Evolutionary conservation across 164 flowering plant genomes (phyloP).

Genomic region (Piper longum): DNA sequence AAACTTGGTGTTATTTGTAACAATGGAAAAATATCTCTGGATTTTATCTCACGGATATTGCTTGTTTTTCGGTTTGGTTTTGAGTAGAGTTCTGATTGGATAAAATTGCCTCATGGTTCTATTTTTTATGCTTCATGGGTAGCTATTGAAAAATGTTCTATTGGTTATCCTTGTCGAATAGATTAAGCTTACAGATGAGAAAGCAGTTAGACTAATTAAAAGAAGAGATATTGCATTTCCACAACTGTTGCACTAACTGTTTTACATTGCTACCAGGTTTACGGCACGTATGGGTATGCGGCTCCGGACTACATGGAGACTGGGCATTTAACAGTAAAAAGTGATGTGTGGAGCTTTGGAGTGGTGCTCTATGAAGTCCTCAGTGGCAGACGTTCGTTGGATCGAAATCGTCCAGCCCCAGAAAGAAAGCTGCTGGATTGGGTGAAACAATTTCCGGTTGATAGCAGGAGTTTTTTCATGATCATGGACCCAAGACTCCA

Average conservation of each 20-base stretch:
- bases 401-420: conserved; percentile 44
- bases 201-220: too few relatives aligned
- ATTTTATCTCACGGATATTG: too few relatives aligned
- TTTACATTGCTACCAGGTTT: conserved; percentile 31
- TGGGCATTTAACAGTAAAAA: conserved; percentile 57
- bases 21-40: too few relatives aligned
- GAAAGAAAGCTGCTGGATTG: conserved; percentile 85
- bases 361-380: conserved; percentile 84
- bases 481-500: conserved; percentile 63
- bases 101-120: too few relatives aligned
- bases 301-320: conserved; percentile 89
- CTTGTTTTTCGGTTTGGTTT: too few relatives aligned
- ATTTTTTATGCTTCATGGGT: too few relatives aligned
- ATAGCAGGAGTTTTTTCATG: conserved; percentile 45
- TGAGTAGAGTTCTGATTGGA: too few relatives aligned
- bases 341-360: conserved; percentile 82
- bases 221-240: too few relatives aligned
- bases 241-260: not conserved
- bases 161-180: too few relatives aligned
- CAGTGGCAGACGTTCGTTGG: conserved; percentile 62
- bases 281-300: conserved; percentile 87
- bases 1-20: too few relatives aligned
- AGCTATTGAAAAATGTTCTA: too few relatives aligned
- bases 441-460: conserved; percentile 74
- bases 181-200: too few relatives aligned